These are phyloP conservation scores for Venturia carpophila DNA, from an alignment of 2,329 filamentous ascomycete genomes.

Conservation along the genomic window DNA sequence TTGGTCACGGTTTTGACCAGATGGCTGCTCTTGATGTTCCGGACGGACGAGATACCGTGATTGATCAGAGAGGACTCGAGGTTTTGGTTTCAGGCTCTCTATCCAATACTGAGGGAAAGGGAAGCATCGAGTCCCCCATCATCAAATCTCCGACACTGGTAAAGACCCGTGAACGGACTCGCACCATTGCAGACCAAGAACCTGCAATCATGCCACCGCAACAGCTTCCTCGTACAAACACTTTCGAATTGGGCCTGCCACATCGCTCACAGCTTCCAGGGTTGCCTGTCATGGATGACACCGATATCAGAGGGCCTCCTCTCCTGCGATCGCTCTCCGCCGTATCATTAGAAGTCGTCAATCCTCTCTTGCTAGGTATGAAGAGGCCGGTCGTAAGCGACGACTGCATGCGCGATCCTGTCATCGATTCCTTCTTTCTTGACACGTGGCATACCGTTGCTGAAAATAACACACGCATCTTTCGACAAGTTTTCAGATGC, in stretches of 20 bases:
- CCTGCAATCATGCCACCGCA: slow-evolving; percentile 15
- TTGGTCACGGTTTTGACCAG: slow-evolving; percentile 68
- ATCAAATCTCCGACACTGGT: not conserved
- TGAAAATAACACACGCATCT: slow-evolving; percentile 92
- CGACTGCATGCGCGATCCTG: slow-evolving; percentile 89
- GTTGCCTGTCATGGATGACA: slow-evolving; percentile 65
- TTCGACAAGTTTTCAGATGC: slow-evolving; percentile 86
- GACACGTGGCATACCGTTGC: slow-evolving; percentile 83
- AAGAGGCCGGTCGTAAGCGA: slow-evolving; percentile 66
- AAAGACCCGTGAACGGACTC: slow-evolving; percentile 17
- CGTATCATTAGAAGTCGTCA: slow-evolving; percentile 39
- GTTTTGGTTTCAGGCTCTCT: slow-evolving; percentile 53
- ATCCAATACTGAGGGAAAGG: slow-evolving; percentile 51
- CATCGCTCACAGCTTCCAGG: slow-evolving; percentile 62
- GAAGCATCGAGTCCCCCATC: slow-evolving; percentile 5
- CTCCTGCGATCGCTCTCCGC: slow-evolving; percentile 48
- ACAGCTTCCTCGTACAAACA: slow-evolving; percentile 44
- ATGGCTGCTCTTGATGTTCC: slow-evolving; percentile 44
- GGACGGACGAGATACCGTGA: slow-evolving; percentile 62
- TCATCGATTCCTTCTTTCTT: slow-evolving; percentile 73
- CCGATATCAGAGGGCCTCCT: slow-evolving; percentile 72
- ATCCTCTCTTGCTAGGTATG: slow-evolving; percentile 55
- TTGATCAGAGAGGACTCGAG: slow-evolving; percentile 59
- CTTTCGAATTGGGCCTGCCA: slow-evolving; percentile 59
- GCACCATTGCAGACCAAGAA: slow-evolving; percentile 26